Evolutionary conservation across 352 stramenopile genomes (phyloP), one percentile per base, ranked within the genome.

Genomic region (Phytophthora chlamydospora): DNA sequence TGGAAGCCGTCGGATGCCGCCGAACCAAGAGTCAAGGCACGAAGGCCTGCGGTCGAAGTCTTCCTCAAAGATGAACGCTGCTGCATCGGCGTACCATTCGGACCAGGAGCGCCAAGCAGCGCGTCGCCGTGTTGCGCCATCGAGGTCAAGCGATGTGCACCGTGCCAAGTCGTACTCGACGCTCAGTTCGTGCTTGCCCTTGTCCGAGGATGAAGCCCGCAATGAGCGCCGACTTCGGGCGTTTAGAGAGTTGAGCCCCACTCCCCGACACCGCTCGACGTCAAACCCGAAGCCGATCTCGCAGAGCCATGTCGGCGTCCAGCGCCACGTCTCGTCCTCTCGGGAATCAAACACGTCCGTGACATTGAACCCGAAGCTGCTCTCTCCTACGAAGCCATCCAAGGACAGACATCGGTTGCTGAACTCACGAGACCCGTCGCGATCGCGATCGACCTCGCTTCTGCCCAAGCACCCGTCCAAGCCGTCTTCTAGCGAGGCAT

Each of bases 271-370:
- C 12, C 64, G 46, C 7, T 65, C 47, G 44, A 60, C 44, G 12
- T 59, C 52, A n/a, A 63, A 59, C 39, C 52, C 58, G 33, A 68
- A 68, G 47, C 51, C 40, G 4, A 47, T 38, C 27, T 65, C 53
- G 7, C 46, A 34, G 16, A 56, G 39, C 7, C 40, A 63, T 29
- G n/a, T 53, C 42, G 43, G 16, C 1, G 45, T 7, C n/a, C 51
- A 29, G 14, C 59, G 58, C 42, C 51, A 65, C 43, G 39, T 43
- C 1, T 24, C 36, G 33, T 73, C 64, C 12, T 61, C 58, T 32
- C 34, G 58, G 14, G 56, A 63, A 34, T 49, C 51, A 5, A 68
- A 56, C 16, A 45, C 32, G 19, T 31, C 54, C 17, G 45, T 58
- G 32, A 59, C 47, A 2, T 38, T 65, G 51, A 61, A 63, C 16